Evolutionary conservation across 2,329 filamentous ascomycete species (phyloP).

Genomic region (Phoma sp.): DNA sequence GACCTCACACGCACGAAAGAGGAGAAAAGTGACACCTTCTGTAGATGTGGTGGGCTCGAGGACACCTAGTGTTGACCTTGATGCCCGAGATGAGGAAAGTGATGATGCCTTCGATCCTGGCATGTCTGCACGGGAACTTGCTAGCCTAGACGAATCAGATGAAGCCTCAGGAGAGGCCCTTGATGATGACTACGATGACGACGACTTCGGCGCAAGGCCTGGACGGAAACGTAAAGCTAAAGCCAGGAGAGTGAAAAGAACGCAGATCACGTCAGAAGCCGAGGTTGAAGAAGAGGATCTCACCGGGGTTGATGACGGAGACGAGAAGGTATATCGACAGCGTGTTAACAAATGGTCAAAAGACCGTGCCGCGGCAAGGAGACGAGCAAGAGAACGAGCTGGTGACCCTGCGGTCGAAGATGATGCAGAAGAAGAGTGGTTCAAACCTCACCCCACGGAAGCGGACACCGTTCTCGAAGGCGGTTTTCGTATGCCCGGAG

Average conservation of each 20-base stretch:
- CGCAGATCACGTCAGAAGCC: slow-evolving; percentile 19
- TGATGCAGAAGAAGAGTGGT: slow-evolving; percentile 70
- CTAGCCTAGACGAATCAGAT: slow-evolving; percentile 48
- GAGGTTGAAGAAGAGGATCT: slow-evolving; percentile 58
- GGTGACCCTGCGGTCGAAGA: slow-evolving; percentile 35
- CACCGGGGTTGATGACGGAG: slow-evolving; percentile 81
- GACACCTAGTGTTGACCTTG: slow-evolving; percentile 25
- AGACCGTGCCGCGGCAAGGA: slow-evolving; percentile 65
- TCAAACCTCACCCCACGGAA: slow-evolving; percentile 82
- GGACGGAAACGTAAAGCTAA: slow-evolving; percentile 47
- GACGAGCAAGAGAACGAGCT: slow-evolving; percentile 49
- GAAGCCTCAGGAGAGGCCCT: slow-evolving; percentile 38
- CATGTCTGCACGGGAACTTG: slow-evolving; percentile 48
- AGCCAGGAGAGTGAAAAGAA: slow-evolving; percentile 34
- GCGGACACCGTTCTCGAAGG: slow-evolving; percentile 77
- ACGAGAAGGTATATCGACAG: slow-evolving; percentile 78
- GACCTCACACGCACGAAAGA: slow-evolving; percentile 46
- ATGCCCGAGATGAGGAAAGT: slow-evolving; percentile 41
- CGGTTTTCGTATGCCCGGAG: slow-evolving; percentile 81
- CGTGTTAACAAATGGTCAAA: slow-evolving; percentile 78
- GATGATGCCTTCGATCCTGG: slow-evolving; percentile 52
- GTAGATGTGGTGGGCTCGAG: slow-evolving; percentile 20
- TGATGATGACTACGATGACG: slow-evolving; percentile 49
- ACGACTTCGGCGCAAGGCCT: slow-evolving; percentile 32
- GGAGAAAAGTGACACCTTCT: slow-evolving; percentile 37